These are phyloP conservation scores for Drosera spatulata DNA, from an alignment of 179 eudicot species.

Conservation along the genomic window DNA sequence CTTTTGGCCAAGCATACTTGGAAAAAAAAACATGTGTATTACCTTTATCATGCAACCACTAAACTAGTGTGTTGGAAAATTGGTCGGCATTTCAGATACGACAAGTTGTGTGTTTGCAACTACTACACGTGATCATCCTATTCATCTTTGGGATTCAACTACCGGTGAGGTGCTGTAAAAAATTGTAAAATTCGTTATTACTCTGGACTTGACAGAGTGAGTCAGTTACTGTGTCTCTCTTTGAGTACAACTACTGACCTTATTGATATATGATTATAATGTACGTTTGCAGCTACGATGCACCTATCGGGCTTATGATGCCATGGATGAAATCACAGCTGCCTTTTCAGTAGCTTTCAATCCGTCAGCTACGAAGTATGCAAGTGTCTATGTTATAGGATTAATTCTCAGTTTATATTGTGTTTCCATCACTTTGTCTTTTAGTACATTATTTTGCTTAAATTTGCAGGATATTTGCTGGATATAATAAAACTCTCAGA, in stretches of 20 bases:
- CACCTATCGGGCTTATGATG: slow-evolving; percentile 96
- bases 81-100: slow-evolving; percentile 40
- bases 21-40: too few relatives aligned
- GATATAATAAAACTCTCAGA: slow-evolving; percentile 78
- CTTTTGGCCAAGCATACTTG: too few relatives aligned
- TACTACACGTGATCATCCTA: slow-evolving; percentile 91
- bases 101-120: slow-evolving; percentile 88
- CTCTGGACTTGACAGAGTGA: too few relatives aligned
- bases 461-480: slow-evolving; percentile 70
- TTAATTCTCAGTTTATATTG: not conserved
- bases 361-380: slow-evolving; percentile 81
- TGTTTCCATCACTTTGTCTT: not conserved
- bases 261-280: not conserved
- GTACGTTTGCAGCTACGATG: slow-evolving; percentile 68
- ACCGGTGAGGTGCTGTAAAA: slow-evolving; percentile 78
- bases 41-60: too few relatives aligned
- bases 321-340: slow-evolving; percentile 96
- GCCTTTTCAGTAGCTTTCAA: slow-evolving; percentile 88
- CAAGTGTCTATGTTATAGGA: slow-evolving; percentile 2
- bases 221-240: not conserved
- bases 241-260: not conserved
- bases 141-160: slow-evolving; percentile 96
- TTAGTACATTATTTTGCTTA: too few relatives aligned
- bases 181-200: slow-evolving; percentile 5
- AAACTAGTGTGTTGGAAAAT: not conserved